A percentile compares a stretch with the other conserved stretches of the same genome.
phyloP scores from a whole-genome alignment of 129 eudicot species.

The Silybum marianum region DNA sequence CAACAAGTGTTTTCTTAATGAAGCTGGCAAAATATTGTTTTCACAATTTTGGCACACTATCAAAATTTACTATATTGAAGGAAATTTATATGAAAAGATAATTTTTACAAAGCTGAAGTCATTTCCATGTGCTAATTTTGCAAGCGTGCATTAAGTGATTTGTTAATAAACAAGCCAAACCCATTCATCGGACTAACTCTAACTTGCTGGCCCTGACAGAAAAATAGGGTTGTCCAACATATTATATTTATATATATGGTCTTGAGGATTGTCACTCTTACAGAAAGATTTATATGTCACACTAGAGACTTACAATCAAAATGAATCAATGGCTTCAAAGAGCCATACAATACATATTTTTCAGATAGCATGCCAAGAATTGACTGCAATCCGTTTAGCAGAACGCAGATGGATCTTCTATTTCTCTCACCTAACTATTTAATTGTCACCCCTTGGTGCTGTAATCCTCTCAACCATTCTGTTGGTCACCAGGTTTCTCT shows the following conservation, averaged over 20 bases:
- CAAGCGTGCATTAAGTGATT: not conserved
- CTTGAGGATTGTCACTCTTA: not conserved
- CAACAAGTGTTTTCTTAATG: not conserved
- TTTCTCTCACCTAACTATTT: not conserved
- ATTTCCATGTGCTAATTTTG: not conserved
- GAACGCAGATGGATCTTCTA: not conserved
- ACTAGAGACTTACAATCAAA: not conserved
- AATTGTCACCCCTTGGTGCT: not conserved
- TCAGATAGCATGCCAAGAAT: not conserved
- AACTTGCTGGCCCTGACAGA: not conserved
- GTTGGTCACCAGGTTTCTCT: not conserved
- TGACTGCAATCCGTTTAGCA: not conserved
- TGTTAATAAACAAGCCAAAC: not conserved
- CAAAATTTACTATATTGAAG: not conserved
- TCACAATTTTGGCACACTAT: not conserved
- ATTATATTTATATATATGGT: not conserved
- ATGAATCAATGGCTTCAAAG: not conserved
- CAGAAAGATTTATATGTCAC: not conserved
- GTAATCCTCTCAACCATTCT: not conserved
- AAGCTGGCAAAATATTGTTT: not conserved
- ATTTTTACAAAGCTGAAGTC: not conserved
- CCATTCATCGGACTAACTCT: not conserved
- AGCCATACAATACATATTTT: not conserved
- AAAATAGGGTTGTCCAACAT: not conserved
- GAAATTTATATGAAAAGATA: not conserved